Evolutionary conservation across 768 basidiomycete genomes (phyloP), one percentile per base, ranked within the genome.

Genomic region (Amanita rubescens): DNA sequence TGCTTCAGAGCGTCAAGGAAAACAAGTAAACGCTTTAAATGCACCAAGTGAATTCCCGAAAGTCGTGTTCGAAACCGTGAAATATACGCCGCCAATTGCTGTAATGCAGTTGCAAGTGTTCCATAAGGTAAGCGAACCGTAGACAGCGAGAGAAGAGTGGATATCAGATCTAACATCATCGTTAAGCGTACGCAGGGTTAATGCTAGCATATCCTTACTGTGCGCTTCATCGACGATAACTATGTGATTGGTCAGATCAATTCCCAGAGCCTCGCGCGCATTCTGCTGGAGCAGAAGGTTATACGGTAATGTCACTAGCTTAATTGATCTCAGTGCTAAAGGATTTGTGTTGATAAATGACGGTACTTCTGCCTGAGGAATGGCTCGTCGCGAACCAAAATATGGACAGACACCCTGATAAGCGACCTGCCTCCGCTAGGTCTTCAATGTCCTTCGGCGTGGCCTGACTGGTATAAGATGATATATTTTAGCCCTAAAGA

Each of bases 171-270:
- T 94, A 54, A 3, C 51, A 20, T 25, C 32, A 15, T 55, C n/a
- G 39, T 32, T 22, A 27, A 33, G n/a, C 14, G 34, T 3, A 14
- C n/a, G n/a, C n/a, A 46, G 50, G 7, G n/a, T 15, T 39, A 3
- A 17, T 2, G 27, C 25, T 22, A 30, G 38, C 37, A 30, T 41
- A 22, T 20, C 72, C 90, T 54, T 60, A 94, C 92, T 97, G 67
- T 99, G 95, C 0, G 95, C 95, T 71, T 99, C 95, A 62, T 99
- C 95, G 51, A 99, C 82, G 20, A 98, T 77, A 27, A 99, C 80
- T 15, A 97, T 75, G 60, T 96, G 92, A 61, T 85, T 79, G 10
- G 77, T 86, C 42, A 96, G 71, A 62, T 90, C 80, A 54, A 99
- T 94, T 2, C 88, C 88, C 0, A 97, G 75, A 0, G 92, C 84